These are phyloP conservation scores for Otatea glauca DNA, from an alignment of 176 grass and related monocot species.

Conservation along the genomic window DNA sequence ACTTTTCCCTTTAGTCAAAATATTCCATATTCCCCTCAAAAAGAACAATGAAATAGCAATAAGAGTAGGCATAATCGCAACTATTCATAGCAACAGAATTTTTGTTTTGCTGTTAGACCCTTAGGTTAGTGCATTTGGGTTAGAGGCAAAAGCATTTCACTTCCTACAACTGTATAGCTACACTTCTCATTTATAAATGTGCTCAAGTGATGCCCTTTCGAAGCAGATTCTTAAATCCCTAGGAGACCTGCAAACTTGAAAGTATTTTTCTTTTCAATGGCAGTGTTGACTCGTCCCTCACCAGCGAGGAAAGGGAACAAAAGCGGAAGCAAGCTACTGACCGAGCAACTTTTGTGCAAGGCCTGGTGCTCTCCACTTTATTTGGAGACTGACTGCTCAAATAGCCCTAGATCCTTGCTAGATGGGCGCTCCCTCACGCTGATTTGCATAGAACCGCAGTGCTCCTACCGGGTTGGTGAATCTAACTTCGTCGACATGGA, in stretches of 20 bases:
- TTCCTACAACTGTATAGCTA: neutral
- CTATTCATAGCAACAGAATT: neutral
- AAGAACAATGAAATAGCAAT: constrained; percentile 10
- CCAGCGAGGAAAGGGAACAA: constrained; percentile 87
- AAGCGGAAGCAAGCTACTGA: constrained; percentile 81
- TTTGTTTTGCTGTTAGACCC: neutral
- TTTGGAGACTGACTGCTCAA: constrained; percentile 61
- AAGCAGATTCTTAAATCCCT: neutral
- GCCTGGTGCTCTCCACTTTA: constrained; percentile 76
- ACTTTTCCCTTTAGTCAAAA: constrained; percentile 10
- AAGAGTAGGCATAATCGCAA: neutral
- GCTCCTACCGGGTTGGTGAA: constrained; percentile 23
- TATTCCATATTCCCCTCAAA: neutral
- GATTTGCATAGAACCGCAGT: constrained; percentile 16
- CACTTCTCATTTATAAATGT: neutral
- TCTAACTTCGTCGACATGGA: constrained; percentile 20
- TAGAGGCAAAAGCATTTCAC: constrained; percentile 8
- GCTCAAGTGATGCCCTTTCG: neutral
- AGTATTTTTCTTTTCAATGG: constrained; percentile 24
- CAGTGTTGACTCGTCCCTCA: constrained; percentile 80
- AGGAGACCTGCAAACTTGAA: neutral
- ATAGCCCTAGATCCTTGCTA: constrained; percentile 36
- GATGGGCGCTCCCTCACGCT: constrained; percentile 25
- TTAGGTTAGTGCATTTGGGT: neutral
- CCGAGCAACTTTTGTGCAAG: constrained; percentile 83